These are phyloP conservation scores for Acaromyces ingoldii DNA, from an alignment of 1,284 basidiomycete genomes.

Conservation along the genomic window DNA sequence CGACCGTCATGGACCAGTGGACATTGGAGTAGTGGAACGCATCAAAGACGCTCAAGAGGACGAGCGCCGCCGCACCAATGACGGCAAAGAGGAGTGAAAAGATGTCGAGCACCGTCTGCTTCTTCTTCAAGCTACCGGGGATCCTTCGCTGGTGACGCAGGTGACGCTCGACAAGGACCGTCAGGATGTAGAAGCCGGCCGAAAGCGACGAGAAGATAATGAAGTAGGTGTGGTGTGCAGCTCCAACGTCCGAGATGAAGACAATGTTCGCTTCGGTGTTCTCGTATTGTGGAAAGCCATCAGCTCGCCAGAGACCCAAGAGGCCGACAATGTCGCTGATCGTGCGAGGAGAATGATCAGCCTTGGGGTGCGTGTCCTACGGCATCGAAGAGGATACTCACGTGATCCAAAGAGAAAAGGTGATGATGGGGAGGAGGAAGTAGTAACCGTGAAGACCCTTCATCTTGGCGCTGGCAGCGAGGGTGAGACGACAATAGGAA, in stretches of 20 bases:
- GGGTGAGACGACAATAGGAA: background rate
- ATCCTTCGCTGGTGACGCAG: conserved; percentile 56
- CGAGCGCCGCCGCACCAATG: conserved; percentile 53
- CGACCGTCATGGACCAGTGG: conserved; percentile 56
- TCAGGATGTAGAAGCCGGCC: conserved; percentile 47
- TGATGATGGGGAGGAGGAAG: conserved; percentile 30
- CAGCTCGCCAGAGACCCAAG: conserved; percentile 52
- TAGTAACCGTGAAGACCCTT: conserved; percentile 24
- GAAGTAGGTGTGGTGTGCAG: conserved; percentile 45
- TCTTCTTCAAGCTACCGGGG: conserved; percentile 53
- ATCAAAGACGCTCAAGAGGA: conserved; percentile 53
- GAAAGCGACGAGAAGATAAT: conserved; percentile 35
- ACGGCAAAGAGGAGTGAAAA: conserved; percentile 54
- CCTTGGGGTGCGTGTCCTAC: no score
- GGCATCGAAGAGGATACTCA: background rate
- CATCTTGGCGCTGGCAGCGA: conserved; percentile 10
- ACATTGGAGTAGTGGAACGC: conserved; percentile 50
- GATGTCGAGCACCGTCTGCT: conserved; percentile 53
- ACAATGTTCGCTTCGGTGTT: conserved; percentile 51
- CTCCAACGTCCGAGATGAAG: conserved; percentile 56
- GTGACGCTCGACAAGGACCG: conserved; percentile 55
- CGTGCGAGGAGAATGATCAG: background rate
- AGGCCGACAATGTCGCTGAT: conserved; percentile 35
- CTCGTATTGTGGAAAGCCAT: conserved; percentile 52
- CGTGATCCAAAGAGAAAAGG: conserved; percentile 28